phyloP scores from a whole-genome alignment of 2,329 filamentous ascomycete genomes.

The Hypoxylon sp. region DNA sequence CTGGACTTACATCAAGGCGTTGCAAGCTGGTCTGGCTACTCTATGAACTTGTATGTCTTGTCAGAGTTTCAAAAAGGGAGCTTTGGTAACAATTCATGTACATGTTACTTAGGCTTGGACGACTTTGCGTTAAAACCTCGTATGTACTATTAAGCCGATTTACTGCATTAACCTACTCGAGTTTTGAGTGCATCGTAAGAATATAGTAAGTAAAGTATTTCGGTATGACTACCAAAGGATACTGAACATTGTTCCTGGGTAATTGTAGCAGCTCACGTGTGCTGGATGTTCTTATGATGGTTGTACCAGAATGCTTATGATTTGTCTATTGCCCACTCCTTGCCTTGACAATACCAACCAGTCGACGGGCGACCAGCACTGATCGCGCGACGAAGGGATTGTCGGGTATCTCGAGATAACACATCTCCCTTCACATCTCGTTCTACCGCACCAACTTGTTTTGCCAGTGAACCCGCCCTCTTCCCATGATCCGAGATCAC shows the following conservation, averaged over 20 bases:
- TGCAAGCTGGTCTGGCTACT: conserved; percentile 37
- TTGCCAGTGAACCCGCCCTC: neutral
- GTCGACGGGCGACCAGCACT: neutral
- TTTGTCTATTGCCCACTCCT: neutral
- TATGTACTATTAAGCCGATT: neutral
- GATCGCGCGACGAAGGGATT: conserved; percentile 8
- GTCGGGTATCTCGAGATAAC: conserved; percentile 16
- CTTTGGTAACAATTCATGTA: conserved; percentile 21
- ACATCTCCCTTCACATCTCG: neutral
- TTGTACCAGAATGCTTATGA: neutral
- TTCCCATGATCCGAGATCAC: conserved; percentile 6
- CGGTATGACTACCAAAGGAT: neutral
- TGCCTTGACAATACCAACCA: neutral
- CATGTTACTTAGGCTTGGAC: conserved; percentile 7
- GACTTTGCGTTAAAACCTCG: neutral
- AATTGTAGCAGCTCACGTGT: neutral
- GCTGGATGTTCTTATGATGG: neutral
- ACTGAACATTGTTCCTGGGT: neutral
- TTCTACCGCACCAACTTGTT: conserved; percentile 15
- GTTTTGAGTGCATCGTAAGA: neutral
- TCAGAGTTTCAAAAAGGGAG: neutral
- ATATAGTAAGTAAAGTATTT: too few species aligned
- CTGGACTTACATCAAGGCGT: conserved; percentile 39
- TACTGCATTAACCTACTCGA: neutral
- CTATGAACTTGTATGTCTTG: conserved; percentile 13